These are phyloP conservation scores for Geotrichum candidum DNA, from an alignment of 1,139 yeast genomes.

Conservation along the genomic window DNA sequence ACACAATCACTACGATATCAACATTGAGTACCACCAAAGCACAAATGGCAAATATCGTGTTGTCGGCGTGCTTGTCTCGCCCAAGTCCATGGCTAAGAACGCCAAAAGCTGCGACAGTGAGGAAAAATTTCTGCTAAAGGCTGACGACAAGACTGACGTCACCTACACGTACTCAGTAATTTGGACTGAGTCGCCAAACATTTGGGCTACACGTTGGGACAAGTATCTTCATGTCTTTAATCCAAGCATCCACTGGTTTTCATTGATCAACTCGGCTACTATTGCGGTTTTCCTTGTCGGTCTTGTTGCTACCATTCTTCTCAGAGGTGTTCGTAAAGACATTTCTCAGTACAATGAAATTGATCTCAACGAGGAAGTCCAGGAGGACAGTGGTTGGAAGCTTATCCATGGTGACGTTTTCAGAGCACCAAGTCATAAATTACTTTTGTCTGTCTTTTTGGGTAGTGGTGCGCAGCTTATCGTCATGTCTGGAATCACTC, in stretches of 20 bases:
- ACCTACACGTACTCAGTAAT: conserved; percentile 57
- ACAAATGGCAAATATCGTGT: conserved; percentile 65
- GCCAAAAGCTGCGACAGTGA: conserved; percentile 32
- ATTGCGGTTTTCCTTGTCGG: conserved; percentile 72
- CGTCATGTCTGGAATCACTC: conserved; percentile 67
- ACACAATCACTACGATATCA: conserved; percentile 76
- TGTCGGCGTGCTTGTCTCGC: conserved; percentile 80
- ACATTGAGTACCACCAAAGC: conserved; percentile 75
- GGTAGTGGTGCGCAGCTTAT: conserved; percentile 89
- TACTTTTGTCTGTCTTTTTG: conserved; percentile 69
- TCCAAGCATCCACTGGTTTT: conserved; percentile 94
- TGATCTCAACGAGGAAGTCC: conserved; percentile 71
- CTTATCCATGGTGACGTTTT: conserved; percentile 92
- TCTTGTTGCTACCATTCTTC: conserved; percentile 71
- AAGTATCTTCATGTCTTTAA: conserved; percentile 86
- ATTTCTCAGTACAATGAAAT: conserved; percentile 84
- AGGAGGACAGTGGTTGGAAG: conserved; percentile 97
- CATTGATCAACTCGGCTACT: conserved; percentile 75
- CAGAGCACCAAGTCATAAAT: conserved; percentile 68
- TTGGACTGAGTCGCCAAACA: conserved; percentile 65
- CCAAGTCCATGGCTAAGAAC: conserved; percentile 46
- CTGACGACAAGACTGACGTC: conserved; percentile 39
- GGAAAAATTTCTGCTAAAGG: conserved; percentile 32
- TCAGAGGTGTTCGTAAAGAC: conserved; percentile 78
- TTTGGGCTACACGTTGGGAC: conserved; percentile 99